Base-by-base conservation (phyloP, 2,329 filamentous ascomycete genomes). In the Diaporthe ampelina region DNA sequence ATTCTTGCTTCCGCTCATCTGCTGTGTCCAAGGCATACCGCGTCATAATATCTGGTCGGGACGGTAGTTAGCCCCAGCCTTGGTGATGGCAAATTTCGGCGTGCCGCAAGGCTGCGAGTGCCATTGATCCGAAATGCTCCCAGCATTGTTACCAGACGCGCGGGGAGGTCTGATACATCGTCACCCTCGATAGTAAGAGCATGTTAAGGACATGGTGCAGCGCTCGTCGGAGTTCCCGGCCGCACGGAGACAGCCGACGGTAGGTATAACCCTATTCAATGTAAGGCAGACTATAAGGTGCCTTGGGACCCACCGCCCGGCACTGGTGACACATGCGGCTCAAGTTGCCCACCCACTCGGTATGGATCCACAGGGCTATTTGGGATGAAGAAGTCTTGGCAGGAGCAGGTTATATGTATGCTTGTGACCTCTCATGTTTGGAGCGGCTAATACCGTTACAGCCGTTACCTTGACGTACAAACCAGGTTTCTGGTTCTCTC, bases 351-450 rank as follows among this genome's bases (percentile, higher is more conserved):
- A 29, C 43, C 57, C 48, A 52, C 29, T 26, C 43, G 43, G 54
- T 26, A 48, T 35, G 26, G 69, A 15, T 9, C 29, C 29, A 21
- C 1, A 8, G 13, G 48, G 24, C 17, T 29, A 29, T 1, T 68
- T 68, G 63, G 63, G 56, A 63, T 48, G 63, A 37, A 57, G 32
- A n/a, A 43, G 54, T 48, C 73, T 73, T 65, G 63, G 69, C 56
- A 73, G 48, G 57, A 75, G 61, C 50, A 54, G 11, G 50, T 65
- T 52, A 59, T 70, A 40, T 54, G 67, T 68, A 40, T 26, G 68
- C 63, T 71, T 73, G 73, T 57, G 70, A 70, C 70, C 69, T 65
- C 48, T 54, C 29, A 56, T 75, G 70, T 65, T 73, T 73, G 63
- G 63, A 54, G 45, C 45, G n/a, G 63, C n/a, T 54, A 68, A 26